Percentiles rank a stretch among this genome's conserved stretches.
Evolutionary conservation across 2,329 filamentous ascomycete genomes (phyloP).

Genomic region (Akanthomyces dipterigenus): DNA sequence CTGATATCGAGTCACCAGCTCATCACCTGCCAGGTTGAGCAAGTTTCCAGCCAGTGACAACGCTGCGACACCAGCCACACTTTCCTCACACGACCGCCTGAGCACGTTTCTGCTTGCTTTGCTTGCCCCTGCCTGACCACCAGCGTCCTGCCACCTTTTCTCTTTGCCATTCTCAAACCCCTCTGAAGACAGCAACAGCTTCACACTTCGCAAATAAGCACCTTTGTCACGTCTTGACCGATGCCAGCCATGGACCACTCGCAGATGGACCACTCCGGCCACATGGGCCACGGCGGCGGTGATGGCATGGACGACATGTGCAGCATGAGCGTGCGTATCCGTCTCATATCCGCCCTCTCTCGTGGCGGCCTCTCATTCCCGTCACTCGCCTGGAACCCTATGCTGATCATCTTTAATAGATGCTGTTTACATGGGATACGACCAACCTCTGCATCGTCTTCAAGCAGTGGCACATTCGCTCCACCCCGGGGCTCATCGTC

Average conservation of each 20-base stretch:
- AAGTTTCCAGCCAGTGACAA: neutral
- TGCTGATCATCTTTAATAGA: conserved; percentile 43
- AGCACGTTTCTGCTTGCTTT: conserved; percentile 27
- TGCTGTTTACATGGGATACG: conserved; percentile 97
- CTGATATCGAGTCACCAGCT: neutral
- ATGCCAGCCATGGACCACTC: conserved; percentile 27
- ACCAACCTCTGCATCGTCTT: conserved; percentile 95
- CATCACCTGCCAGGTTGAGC: conserved; percentile 2
- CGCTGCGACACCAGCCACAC: conserved; percentile 7
- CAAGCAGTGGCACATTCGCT: conserved; percentile 77
- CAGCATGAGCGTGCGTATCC: conserved; percentile 74
- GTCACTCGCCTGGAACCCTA: neutral
- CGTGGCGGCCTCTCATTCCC: neutral
- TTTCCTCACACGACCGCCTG: conserved; percentile 31
- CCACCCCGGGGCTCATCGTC: conserved; percentile 65
- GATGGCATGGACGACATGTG: conserved; percentile 61
- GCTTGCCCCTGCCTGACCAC: neutral
- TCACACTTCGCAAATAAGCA: too few relatives aligned
- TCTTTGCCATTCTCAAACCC: neutral
- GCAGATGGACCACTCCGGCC: conserved; percentile 37
- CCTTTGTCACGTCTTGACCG: conserved; percentile 16
- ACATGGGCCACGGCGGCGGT: conserved; percentile 36
- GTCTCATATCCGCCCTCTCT: neutral
- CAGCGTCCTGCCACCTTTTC: neutral
- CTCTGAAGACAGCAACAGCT: too few relatives aligned